Base-by-base conservation (phyloP, 306 rosid genomes). In the Clitoria ternatea region DNA sequence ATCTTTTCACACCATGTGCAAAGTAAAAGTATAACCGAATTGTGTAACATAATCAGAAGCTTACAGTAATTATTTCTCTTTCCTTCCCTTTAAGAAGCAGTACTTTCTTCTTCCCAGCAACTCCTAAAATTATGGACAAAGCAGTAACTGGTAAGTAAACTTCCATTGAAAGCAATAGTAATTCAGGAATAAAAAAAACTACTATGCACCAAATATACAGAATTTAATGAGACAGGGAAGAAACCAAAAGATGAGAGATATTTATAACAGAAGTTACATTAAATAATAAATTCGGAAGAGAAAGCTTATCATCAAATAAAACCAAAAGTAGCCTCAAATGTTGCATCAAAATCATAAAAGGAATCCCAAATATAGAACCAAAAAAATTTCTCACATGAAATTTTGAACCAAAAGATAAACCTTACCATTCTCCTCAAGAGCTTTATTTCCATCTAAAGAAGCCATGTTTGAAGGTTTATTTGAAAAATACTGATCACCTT, bases 71-170 rank as follows among this genome's bases (percentile, higher is more conserved):
- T 66, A 64, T 73, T 60, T 81, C 92, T 79, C 81, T 81, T 60
- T 72, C 88, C 61, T 78, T 85, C 78, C 87, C 92, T 71, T 75
- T 83, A 70, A 83, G 77, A 66, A 81, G 92, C 70, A 86, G 70
- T 60, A 84, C 69, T 44, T 84, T 83, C 81, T 72, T 85, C 82
- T 83, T 87, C 65, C 86, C 89, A 69, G 74, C 54, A 81, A 50
- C 79, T 52, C 85, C 92, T 85, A 67, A 65, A 27, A 62, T 24
- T 57, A 77, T 37, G 24, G 48, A 65, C 65, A 69, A 65, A 47
- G 43, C 20, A 27, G n/a, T n/a, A 19, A 19, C 13, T 29, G 63
- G 68, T 69, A 44, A 68, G 33, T 39, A 40, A 26, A 71, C 18
- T 54, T 55, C 30, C 15, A 72, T 22, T 9, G 35, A 40, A 54